Evolutionary conservation across 163 green algal genomes (phyloP), one percentile per base, ranked within the genome.

Genomic region (Scenedesmus sp.): DNA sequence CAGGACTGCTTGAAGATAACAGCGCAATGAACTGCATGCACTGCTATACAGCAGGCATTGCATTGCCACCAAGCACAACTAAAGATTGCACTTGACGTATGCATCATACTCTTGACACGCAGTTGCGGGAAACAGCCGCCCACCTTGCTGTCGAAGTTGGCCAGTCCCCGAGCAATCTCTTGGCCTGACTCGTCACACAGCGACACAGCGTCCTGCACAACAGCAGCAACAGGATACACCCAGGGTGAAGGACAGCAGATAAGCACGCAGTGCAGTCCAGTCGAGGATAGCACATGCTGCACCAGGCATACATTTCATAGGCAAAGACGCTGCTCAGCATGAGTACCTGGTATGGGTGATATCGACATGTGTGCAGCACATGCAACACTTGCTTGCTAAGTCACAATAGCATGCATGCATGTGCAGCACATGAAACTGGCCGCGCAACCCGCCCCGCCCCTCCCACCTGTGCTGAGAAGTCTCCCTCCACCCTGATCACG

Each of bases 141-240:
- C 53, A 97, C 95, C 0, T 90, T 65, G 51, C 84, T 82, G 18
- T 56, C 87, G 91, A 98, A 99, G 93, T 99, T 99, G 56, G 95
- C 91, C 26, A 99, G 94, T 1, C 95, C 97, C 0, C 96, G 94
- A 5, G 93, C 97, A 93, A 99, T 95, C 92, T 99, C 97, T 16
- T 92, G 43, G 13, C 96, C 97, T 0, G 94, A 70, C 0, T 83
- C 70, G 68, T 97, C 95, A 83, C 95, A 98, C 59, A 99, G 84
- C 16, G 92, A 93, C 51, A 99, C 95, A 2, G 95, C 95, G 78
- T 99, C 96, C 83, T 98, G 84, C 84, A 78, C 35, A 65, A 78
- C 33, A 87, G 22, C 22, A n/a, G 22, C 56, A 70, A n/a, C 9
- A 61, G 51, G 1, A 61, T 16, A 61, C 51, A 61, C 13, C 13